These are phyloP conservation scores for Coffea humblotiana DNA, from an alignment of 305 asterid species.

Conservation along the genomic window DNA sequence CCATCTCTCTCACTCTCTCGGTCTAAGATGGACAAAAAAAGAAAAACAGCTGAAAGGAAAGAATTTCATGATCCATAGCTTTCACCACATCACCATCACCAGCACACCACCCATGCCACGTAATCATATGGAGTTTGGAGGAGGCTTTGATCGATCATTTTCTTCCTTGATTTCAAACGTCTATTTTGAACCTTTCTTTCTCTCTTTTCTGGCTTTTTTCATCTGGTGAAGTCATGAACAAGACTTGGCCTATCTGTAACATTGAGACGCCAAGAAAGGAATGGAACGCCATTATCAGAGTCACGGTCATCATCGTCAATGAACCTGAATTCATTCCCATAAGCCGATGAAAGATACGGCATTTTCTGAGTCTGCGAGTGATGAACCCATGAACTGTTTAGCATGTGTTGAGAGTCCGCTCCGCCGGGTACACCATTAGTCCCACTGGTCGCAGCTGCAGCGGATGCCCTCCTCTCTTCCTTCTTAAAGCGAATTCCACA, in stretches of 20 bases:
- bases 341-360: slow-evolving; percentile 48
- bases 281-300: slow-evolving; percentile 44
- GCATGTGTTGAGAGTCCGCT: slow-evolving; percentile 42
- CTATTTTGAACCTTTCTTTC: neutral
- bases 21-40: slow-evolving; percentile 31
- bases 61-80: slow-evolving; percentile 38
- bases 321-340: slow-evolving; percentile 63
- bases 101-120: slow-evolving; percentile 26
- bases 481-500: slow-evolving; percentile 97
- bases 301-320: slow-evolving; percentile 57
- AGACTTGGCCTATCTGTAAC: slow-evolving; percentile 39
- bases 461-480: slow-evolving; percentile 90
- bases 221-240: slow-evolving; percentile 46
- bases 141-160: neutral
- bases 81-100: slow-evolving; percentile 29
- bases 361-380: slow-evolving; percentile 42
- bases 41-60: slow-evolving; percentile 46
- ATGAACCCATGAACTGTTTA: slow-evolving; percentile 57
- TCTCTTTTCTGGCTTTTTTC: neutral
- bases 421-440: slow-evolving; percentile 27
- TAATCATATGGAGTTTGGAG: neutral
- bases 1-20: slow-evolving; percentile 35
- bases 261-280: slow-evolving; percentile 48
- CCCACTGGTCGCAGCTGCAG: slow-evolving; percentile 56
- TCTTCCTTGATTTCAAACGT: neutral